These are phyloP conservation scores for Herpetospermum pedunculosum DNA, from an alignment of 306 rosid species.

Conservation along the genomic window DNA sequence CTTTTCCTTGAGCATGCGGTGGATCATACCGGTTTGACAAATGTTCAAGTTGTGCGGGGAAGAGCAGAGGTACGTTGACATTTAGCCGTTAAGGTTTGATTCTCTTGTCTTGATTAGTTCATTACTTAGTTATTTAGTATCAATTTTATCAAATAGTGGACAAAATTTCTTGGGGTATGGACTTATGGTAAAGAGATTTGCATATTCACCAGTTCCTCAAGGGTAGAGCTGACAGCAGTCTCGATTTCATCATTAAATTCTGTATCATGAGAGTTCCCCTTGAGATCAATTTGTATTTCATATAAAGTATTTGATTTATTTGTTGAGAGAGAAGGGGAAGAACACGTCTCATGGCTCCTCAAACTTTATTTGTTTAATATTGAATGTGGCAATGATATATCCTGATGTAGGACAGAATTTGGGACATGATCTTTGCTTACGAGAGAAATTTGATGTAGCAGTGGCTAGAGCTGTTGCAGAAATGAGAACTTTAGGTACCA, in stretches of 20 bases:
- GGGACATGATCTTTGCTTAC: slow-evolving; percentile 52
- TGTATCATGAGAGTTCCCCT: neutral
- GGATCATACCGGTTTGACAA: slow-evolving; percentile 43
- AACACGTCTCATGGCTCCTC: neutral
- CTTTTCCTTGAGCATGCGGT: slow-evolving; percentile 73
- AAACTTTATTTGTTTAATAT: neutral
- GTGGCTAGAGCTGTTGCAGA: slow-evolving; percentile 95
- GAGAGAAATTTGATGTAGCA: slow-evolving; percentile 78
- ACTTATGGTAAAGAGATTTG: neutral
- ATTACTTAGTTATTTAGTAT: neutral
- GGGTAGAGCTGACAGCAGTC: neutral
- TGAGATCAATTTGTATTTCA: neutral
- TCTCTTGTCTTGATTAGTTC: neutral
- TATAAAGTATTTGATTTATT: neutral
- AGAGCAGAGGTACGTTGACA: slow-evolving; percentile 67
- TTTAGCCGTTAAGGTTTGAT: neutral
- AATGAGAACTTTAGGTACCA: slow-evolving; percentile 68
- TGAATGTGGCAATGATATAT: neutral
- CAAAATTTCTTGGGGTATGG: neutral
- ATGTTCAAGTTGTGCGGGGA: slow-evolving; percentile 73
- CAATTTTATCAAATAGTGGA: neutral
- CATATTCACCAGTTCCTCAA: neutral
- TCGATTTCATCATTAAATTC: neutral
- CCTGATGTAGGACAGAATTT: slow-evolving; percentile 53
- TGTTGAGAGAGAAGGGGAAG: neutral